phyloP scores from a whole-genome alignment of 2,329 filamentous ascomycete genomes.

The Venturia nashicola region DNA sequence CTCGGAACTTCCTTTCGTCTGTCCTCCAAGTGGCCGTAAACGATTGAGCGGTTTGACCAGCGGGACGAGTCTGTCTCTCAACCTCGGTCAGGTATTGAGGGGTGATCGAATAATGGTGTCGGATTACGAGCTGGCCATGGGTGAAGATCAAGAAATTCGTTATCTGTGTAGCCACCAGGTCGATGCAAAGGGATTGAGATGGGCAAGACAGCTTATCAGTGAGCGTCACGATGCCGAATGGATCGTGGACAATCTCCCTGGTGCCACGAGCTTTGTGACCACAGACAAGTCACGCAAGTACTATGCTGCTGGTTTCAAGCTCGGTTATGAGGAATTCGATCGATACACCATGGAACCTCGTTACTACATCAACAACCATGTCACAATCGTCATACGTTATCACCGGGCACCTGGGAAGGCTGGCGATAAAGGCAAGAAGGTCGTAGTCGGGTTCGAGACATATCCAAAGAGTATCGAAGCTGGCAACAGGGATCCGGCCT shows the following conservation, averaged over 20 bases:
- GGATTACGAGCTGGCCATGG: constrained; percentile 71
- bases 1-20: constrained; percentile 78
- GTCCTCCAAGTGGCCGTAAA: constrained; percentile 58
- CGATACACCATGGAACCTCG: constrained; percentile 46
- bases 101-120: constrained; percentile 78
- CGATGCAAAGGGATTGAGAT: constrained; percentile 49
- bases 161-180: constrained; percentile 61
- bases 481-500: constrained; percentile 41
- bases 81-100: constrained; percentile 75
- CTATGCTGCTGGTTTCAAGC: constrained; percentile 81
- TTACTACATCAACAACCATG: constrained; percentile 78
- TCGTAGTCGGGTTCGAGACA: constrained; percentile 81
- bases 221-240: constrained; percentile 81
- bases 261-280: constrained; percentile 78
- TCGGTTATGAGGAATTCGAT: constrained; percentile 59
- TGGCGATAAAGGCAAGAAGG: constrained; percentile 59
- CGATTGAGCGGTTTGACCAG: constrained; percentile 57
- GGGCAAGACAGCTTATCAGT: constrained; percentile 59
- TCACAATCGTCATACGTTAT: constrained; percentile 73
- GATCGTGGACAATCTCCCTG: constrained; percentile 87
- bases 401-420: constrained; percentile 56
- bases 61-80: constrained; percentile 67
- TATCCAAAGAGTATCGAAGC: constrained; percentile 73
- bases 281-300: constrained; percentile 77
- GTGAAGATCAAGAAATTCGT: constrained; percentile 59